Evolutionary conservation across 2,329 filamentous ascomycete genomes (phyloP), one percentile per base, ranked within the genome.

Genomic region (Fusarium sp.): DNA sequence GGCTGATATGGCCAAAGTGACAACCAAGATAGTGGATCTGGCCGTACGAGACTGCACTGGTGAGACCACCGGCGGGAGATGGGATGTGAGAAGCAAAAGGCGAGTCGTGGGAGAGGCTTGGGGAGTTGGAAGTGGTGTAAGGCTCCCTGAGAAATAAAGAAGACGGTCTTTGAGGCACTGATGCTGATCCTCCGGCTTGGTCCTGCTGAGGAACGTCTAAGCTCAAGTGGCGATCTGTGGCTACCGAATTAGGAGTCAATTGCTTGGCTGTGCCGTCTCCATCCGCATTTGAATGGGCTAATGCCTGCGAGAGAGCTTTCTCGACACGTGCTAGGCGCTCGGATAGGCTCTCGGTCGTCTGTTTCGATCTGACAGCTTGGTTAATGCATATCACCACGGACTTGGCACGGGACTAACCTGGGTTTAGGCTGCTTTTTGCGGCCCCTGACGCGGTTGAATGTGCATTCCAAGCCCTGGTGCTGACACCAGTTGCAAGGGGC

Each of bases 371-470:
- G 42, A 7, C 23, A 34, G 23, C 19, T 14, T 11, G 6, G 39
- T 56, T 34, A 47, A 40, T 34, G 23, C 6, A 40, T 11, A 12
- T 21, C 7, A 23, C 11, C 4, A 7, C 3, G 6, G n/a, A 17
- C 6, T 12, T 15, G 8, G 11, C 5, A 26, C 15, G n/a, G 17
- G 24, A 68, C 61, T 39, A 30, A 73, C 69, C 48, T 69, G n/a
- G 57, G 10, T 19, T 51, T 68, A 3, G 30, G 53, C 55, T 45
- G 21, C 8, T 60, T 71, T 26, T 69, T 72, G 8, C 72, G 62
- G 0, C 72, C 72, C 47, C 70, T 70, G 2, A 66, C 62, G 12
- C 72, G 63, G 30, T 74, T 56, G 26, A 74, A 74, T 10, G 72
- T 73, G 30, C 71, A 73, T 7, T 58, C 46, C 15, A 73, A 24